phyloP scores from a whole-genome alignment of 257 asterid species.

The Petunia axillaris region DNA sequence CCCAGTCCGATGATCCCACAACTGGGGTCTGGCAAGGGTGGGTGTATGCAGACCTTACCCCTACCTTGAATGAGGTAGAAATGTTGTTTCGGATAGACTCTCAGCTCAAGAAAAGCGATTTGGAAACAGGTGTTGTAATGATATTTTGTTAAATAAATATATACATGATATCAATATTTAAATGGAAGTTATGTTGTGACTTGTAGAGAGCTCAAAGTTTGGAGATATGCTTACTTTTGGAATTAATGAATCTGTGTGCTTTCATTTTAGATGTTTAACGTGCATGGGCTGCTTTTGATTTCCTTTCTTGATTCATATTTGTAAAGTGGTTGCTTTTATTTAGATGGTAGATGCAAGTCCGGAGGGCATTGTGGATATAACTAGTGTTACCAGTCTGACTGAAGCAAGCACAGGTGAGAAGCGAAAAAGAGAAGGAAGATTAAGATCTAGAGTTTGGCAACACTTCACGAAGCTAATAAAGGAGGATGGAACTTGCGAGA shows the following conservation, averaged over 20 bases:
- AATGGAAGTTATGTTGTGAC: neutral
- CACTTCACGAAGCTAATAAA: conserved; percentile 78
- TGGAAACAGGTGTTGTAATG: too few relatives aligned
- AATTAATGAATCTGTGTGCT: neutral
- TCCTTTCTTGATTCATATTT: neutral
- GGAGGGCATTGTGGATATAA: conserved; percentile 52
- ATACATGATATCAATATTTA: neutral
- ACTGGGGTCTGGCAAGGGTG: too few relatives aligned
- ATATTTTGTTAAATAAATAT: neutral
- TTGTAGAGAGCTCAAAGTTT: neutral
- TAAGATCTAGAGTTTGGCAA: conserved; percentile 84
- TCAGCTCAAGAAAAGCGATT: too few relatives aligned
- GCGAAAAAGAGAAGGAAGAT: conserved; percentile 73
- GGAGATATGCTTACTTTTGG: neutral
- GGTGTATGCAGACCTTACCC: too few relatives aligned
- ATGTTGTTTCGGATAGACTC: too few relatives aligned
- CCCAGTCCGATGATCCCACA: too few relatives aligned
- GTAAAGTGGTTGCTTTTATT: neutral
- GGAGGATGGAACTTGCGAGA: conserved; percentile 81
- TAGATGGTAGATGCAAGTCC: conserved; percentile 59
- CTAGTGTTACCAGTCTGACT: conserved; percentile 51
- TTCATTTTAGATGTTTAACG: neutral
- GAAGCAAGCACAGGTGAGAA: conserved; percentile 68
- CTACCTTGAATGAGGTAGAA: too few relatives aligned
- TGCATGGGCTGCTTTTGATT: neutral